Evolutionary conservation across 2,329 filamentous ascomycete genomes (phyloP).

Genomic region (Talaromyces pinophilus): DNA sequence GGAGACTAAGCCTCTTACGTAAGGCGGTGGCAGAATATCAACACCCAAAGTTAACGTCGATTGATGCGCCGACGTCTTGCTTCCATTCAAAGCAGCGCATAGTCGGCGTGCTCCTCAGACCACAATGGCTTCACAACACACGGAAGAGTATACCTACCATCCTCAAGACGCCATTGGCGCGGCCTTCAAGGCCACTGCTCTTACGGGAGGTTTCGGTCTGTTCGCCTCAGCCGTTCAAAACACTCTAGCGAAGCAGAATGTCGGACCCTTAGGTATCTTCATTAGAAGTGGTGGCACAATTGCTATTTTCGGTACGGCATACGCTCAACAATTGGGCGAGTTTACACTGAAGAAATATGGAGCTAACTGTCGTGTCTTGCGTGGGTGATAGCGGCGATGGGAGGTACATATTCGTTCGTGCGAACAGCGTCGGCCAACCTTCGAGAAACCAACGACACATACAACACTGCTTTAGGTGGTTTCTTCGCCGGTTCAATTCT

Average conservation of each 20-base stretch:
- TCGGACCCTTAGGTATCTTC: slow-evolving; percentile 78
- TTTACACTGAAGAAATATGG: not conserved
- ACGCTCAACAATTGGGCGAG: too few species aligned
- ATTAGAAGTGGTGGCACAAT: slow-evolving; percentile 75
- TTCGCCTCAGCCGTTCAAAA: slow-evolving; percentile 80
- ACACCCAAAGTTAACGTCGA: slow-evolving; percentile 20
- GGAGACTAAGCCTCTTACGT: slow-evolving; percentile 14
- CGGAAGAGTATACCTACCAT: slow-evolving; percentile 60
- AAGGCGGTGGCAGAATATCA: slow-evolving; percentile 23
- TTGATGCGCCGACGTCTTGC: slow-evolving; percentile 8
- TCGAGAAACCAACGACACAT: slow-evolving; percentile 77
- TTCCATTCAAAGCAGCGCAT: slow-evolving; percentile 22
- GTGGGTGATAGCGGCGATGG: slow-evolving; percentile 63
- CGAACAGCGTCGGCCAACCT: slow-evolving; percentile 78
- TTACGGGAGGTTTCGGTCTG: slow-evolving; percentile 68
- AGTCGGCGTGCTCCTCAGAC: slow-evolving; percentile 26
- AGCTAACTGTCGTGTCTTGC: slow-evolving; percentile 7
- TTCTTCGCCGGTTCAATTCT: slow-evolving; percentile 73
- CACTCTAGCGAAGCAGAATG: slow-evolving; percentile 77
- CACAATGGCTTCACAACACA: slow-evolving; percentile 51
- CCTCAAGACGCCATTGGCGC: slow-evolving; percentile 73
- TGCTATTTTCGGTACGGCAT: slow-evolving; percentile 61
- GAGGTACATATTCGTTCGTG: slow-evolving; percentile 76
- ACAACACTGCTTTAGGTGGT: slow-evolving; percentile 73
- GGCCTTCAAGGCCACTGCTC: slow-evolving; percentile 63